These are phyloP conservation scores for Blastomyces parvus DNA, from an alignment of 2,329 filamentous ascomycete species.

Conservation along the genomic window DNA sequence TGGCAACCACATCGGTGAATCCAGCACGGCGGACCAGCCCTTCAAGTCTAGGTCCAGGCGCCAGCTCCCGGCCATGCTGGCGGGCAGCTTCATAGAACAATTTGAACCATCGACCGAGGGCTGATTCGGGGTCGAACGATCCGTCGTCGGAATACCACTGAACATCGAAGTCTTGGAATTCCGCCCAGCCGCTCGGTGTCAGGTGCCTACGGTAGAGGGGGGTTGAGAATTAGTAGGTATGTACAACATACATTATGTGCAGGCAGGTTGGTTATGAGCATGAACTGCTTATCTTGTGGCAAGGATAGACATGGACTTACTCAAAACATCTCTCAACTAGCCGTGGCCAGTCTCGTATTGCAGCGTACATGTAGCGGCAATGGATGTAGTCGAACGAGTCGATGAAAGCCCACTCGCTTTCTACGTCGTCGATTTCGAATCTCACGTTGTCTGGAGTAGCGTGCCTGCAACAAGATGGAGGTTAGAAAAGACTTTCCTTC, in stretches of 20 bases:
- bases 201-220: conserved; percentile 4
- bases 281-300: background rate
- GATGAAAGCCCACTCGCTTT: conserved; percentile 48
- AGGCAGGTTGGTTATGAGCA: background rate
- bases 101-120: conserved; percentile 20
- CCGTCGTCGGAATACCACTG: conserved; percentile 24
- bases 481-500: background rate
- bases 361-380: conserved; percentile 42
- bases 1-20: conserved; percentile 18
- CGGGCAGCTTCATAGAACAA: conserved; percentile 19
- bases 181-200: conserved; percentile 26
- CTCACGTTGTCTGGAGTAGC: conserved; percentile 50
- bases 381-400: conserved; percentile 49
- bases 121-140: conserved; percentile 15
- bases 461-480: background rate
- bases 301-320: conserved; percentile 17
- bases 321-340: conserved; percentile 41
- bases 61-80: conserved; percentile 17
- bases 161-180: conserved; percentile 27
- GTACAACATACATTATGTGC: background rate
- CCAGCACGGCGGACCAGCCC: conserved; percentile 19
- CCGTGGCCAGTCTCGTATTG: conserved; percentile 45
- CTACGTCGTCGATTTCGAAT: conserved; percentile 54
- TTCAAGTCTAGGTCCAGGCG: conserved; percentile 11
- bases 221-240: background rate